Base-by-base conservation (phyloP, 2,329 filamentous ascomycete species). In the Aureobasidium sp. region DNA sequence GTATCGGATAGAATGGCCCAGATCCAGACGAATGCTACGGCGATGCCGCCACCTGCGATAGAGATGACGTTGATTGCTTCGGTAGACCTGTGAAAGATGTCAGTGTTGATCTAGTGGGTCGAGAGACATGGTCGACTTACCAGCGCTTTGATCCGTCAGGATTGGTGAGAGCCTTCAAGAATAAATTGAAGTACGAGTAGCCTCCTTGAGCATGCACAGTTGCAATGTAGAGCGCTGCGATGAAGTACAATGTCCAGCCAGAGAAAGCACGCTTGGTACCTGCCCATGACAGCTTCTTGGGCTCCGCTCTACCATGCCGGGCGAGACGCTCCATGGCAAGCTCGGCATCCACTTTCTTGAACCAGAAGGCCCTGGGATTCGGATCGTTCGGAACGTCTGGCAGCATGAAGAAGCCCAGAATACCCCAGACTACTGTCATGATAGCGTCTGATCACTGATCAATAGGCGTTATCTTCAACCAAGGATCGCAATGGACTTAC, bases 1-100 rank as follows among this genome's bases (percentile, higher is more conserved):
- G 76, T 68, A 68, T 83, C 80, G 0, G 80, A 83, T 0, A 82
- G 67, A 2, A 81, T 74, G 0, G 80, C 80, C 80, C 80, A 83
- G 14, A 81, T 74, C 80, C 80, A 82, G 1, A 82, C 80, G 61
- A 79, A 80, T 0, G 77, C 72, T 2, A 81, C 78, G 20, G 80
- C 79, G 55, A 81, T 79, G 5, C 77, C 78, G 5, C 76, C 72
- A 12, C 78, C 79, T 11, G 71, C 77, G 17, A 81, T 80, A 0
- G 79, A 79, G 59, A 82, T 80, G 2, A 76, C 73, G 63, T 81
- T 81, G 22, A 81, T 76, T 65, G 79, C 69, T 41, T 78, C 72
- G 15, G 57, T 60, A 34, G 34, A 25, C 53, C 51, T 55, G 5
- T 48, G 27, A 9, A 7, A 17, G 2, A 15, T 25, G 34, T 37